Percentiles rank a stretch among this genome's conserved stretches.
Evolutionary conservation across 2,329 filamentous ascomycete genomes (phyloP).

Genomic region (Thelonectria olida): DNA sequence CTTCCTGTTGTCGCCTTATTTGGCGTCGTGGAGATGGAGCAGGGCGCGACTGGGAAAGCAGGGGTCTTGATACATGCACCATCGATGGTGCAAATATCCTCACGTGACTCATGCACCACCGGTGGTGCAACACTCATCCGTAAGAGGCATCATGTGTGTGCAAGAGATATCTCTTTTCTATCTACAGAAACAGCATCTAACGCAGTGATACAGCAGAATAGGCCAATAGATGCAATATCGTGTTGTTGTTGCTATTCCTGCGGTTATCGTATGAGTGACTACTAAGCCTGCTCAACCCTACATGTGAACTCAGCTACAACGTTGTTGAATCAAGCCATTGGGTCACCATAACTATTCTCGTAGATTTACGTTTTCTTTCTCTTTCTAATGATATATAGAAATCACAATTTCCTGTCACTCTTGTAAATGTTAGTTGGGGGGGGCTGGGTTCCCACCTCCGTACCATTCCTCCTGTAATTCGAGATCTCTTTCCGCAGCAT

Average conservation of each 20-base stretch:
- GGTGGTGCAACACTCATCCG: too few species aligned
- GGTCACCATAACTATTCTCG: neutral
- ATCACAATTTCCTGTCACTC: neutral
- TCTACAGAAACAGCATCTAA: neutral
- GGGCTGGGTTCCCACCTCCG: neutral
- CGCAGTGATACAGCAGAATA: neutral
- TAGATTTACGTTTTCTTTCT: neutral
- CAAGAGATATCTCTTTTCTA: neutral
- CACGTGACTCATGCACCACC: too few species aligned
- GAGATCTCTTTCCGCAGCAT: conserved; percentile 2
- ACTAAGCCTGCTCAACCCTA: too few species aligned
- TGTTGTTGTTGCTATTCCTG: neutral
- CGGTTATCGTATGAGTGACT: too few species aligned
- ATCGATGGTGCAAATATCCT: too few species aligned
- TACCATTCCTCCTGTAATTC: neutral
- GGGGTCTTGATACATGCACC: too few species aligned
- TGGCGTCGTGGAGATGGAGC: too few species aligned
- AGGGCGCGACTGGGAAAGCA: too few species aligned
- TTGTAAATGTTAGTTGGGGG: neutral
- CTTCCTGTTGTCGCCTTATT: too few species aligned
- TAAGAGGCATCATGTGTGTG: too few species aligned
- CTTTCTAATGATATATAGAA: neutral
- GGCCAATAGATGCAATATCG: neutral
- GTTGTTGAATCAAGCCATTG: neutral
- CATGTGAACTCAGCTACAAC: neutral